These are phyloP conservation scores for Nicotiana tabacum DNA, from an alignment of 257 asterid species.

Conservation along the genomic window DNA sequence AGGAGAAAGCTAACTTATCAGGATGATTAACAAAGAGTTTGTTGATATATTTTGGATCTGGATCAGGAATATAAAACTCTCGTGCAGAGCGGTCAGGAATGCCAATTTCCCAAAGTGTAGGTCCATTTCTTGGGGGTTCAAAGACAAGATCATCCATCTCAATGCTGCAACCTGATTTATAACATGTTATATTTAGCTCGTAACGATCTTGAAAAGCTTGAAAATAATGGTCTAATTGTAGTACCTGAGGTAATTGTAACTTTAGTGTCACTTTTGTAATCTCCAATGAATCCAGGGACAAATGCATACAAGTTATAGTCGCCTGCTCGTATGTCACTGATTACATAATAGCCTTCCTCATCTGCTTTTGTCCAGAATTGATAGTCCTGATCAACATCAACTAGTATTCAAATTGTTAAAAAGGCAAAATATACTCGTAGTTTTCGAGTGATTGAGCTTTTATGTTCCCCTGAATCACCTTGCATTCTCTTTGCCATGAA, in stretches of 20 bases:
- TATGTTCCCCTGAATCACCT: constrained; percentile 28
- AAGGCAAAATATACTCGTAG: not conserved
- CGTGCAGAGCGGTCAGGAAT: constrained; percentile 19
- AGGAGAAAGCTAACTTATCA: not conserved
- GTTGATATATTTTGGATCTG: constrained; percentile 17
- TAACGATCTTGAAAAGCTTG: not conserved
- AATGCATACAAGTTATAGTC: constrained; percentile 59
- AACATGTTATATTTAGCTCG: not conserved
- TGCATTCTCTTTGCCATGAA: constrained; percentile 75
- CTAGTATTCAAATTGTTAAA: not conserved
- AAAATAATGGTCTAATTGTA: not conserved
- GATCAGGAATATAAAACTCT: constrained; percentile 21
- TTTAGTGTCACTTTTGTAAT: constrained; percentile 34
- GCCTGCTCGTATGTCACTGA: constrained; percentile 47
- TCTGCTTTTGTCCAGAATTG: constrained; percentile 67
- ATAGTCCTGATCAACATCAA: constrained; percentile 40
- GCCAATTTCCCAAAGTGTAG: constrained; percentile 26
- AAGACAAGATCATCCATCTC: constrained; percentile 7
- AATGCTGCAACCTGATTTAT: constrained; percentile 14
- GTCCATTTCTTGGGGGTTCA: constrained; percentile 24
- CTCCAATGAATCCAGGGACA: constrained; percentile 65
- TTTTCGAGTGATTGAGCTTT: not conserved
- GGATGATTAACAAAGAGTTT: constrained; percentile 21
- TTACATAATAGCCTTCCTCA: constrained; percentile 42
- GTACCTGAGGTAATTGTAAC: constrained; percentile 48